Conservation (phyloP, 768 basidiomycete species). For the Mycena sanguinolenta region DNA sequence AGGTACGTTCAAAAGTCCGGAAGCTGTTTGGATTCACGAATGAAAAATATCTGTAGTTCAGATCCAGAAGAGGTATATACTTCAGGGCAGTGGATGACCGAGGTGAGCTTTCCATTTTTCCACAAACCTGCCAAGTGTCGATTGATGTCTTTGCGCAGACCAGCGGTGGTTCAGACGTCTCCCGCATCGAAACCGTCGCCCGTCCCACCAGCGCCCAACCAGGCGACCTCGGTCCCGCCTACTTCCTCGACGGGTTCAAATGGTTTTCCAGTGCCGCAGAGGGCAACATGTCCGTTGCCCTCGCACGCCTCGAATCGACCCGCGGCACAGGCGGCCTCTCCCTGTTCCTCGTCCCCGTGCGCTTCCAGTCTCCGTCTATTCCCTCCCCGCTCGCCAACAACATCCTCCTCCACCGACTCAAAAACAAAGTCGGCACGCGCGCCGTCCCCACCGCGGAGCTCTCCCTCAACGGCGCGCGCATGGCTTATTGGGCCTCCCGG, state of each 20-base stretch:
- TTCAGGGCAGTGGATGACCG: constrained; percentile 90
- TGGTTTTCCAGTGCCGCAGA: constrained; percentile 91
- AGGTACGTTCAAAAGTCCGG: constrained; percentile 56
- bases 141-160: constrained; percentile 1
- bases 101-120: constrained; percentile 53
- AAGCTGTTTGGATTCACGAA: no score
- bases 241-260: constrained; percentile 78
- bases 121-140: no score
- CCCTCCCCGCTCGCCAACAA: constrained; percentile 64
- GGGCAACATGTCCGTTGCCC: constrained; percentile 76
- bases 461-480: constrained; percentile 69
- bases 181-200: constrained; percentile 78
- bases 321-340: constrained; percentile 77
- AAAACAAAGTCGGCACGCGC: constrained; percentile 84
- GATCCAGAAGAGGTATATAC: constrained; percentile 74
- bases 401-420: constrained; percentile 78
- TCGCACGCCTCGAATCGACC: constrained; percentile 76
- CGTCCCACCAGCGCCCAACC: constrained; percentile 41
- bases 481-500: constrained; percentile 73
- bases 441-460: constrained; percentile 84
- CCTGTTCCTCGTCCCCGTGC: constrained; percentile 80
- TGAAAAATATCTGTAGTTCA: constrained; percentile 56
- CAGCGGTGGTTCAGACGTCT: constrained; percentile 68
- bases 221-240: constrained; percentile 50
- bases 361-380: constrained; percentile 65